Conservation (phyloP, 768 basidiomycete species). For the Mycena latifolia region DNA sequence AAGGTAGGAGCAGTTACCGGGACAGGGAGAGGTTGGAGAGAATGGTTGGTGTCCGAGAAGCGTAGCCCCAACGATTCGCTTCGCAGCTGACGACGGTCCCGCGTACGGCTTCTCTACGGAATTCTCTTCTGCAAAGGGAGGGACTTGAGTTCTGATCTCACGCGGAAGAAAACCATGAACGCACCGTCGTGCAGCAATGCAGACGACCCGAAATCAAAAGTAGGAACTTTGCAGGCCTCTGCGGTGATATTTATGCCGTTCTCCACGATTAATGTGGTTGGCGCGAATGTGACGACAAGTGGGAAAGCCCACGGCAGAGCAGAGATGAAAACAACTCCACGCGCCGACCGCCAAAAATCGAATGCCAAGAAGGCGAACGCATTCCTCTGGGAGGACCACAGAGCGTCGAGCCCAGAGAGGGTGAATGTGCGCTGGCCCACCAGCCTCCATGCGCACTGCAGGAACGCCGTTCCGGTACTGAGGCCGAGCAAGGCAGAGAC, state of each 20-base stretch:
- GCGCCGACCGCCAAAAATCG: constrained; percentile 20
- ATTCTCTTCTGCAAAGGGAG: too few relatives aligned
- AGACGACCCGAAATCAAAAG: constrained; percentile 12
- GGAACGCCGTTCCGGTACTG: constrained; percentile 18
- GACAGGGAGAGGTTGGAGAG: constrained; percentile 10
- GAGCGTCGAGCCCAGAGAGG: constrained; percentile 23
- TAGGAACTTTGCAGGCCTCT: constrained; percentile 5
- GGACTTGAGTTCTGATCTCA: neutral
- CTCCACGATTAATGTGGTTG: constrained; percentile 13
- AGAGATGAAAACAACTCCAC: constrained; percentile 7
- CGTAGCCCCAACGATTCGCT: constrained; percentile 10
- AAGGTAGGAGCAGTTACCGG: constrained; percentile 18
- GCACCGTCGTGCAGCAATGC: constrained; percentile 25
- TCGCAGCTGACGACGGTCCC: neutral
- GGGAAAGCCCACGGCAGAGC: constrained; percentile 16
- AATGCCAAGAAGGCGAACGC: constrained; percentile 10
- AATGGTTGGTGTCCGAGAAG: constrained; percentile 16
- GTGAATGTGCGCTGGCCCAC: constrained; percentile 15
- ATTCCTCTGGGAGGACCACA: constrained; percentile 18
- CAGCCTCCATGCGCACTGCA: constrained; percentile 19
- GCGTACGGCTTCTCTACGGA: neutral
- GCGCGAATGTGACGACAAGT: constrained; percentile 25
- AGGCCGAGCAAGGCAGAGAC: constrained; percentile 10
- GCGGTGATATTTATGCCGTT: neutral
- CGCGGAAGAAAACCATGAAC: neutral